Evolutionary conservation across 2,329 filamentous ascomycete genomes (phyloP), one percentile per base, ranked within the genome.

Genomic region (Calonectria hongkongensis): DNA sequence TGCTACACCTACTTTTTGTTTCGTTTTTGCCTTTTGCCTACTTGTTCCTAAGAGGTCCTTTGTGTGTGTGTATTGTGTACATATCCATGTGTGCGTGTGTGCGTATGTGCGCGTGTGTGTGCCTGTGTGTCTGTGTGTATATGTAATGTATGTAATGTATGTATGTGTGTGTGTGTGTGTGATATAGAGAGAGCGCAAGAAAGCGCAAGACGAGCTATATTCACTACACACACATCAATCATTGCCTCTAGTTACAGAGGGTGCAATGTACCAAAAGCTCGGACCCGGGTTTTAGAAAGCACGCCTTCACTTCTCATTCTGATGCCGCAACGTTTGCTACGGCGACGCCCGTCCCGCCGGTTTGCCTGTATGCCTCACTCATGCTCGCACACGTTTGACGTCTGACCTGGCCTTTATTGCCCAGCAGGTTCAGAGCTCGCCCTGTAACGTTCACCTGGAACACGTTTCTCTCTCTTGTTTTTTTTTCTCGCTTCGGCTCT

Each of bases 1-100:
- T 47, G 62, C 54, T 62, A 62, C 66, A 56, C 47, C 56, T 63
- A 62, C 58, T 62, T 65, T 65, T 65, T 51, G 21, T 21, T 65
- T 51, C 13, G 18, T 30, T 65, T 30, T 48, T 47, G 28, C 60
- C 41, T 48, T 48, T 64, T 36, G 12, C 43, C 43, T 33, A 21
- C 41, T 48, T 65, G 50, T 50, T 51, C 47, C 25, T 65, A 47
- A 47, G 7, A 10, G 28, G 28, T n/a, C 43, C 7, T 48, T 50
- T 25, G 62, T 65, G 25, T 18, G 43, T 39, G 43, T 36, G 30
- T 58, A 33, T 58, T 58, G n/a, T 58, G 54, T 58, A 58, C 54
- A 30, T 21, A 3, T 12, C 54, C 54, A 58, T 33, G 30, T 58
- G 30, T 16, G 51, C 36, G 62, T 65, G 25, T 16, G 43, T 36